phyloP scores from a whole-genome alignment of 2,329 filamentous ascomycete species.

The Pyrenophora teres region DNA sequence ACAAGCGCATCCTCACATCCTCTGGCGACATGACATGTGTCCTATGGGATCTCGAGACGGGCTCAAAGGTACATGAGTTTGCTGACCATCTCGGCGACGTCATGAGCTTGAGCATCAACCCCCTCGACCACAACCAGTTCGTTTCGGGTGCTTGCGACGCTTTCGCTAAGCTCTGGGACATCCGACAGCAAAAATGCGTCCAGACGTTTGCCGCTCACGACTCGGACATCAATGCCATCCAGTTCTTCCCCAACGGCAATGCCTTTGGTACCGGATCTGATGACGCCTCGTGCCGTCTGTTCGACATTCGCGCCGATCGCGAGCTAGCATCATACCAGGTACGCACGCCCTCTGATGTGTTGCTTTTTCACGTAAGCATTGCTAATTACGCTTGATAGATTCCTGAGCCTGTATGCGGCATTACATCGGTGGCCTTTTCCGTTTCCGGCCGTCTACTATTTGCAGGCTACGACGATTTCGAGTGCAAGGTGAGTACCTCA shows the following conservation, averaged over 20 bases:
- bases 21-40: slow-evolving; percentile 99
- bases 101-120: slow-evolving; percentile 99
- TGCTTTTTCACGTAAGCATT: slow-evolving; percentile 10
- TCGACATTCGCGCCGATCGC: slow-evolving; percentile 95
- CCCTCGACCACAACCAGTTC: slow-evolving; percentile 98
- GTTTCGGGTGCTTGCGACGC: slow-evolving; percentile 99
- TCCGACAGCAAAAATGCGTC: slow-evolving; percentile 94
- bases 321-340: slow-evolving; percentile 68
- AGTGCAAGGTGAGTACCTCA: slow-evolving; percentile 83
- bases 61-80: slow-evolving; percentile 95
- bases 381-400: slow-evolving; percentile 65
- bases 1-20: slow-evolving; percentile 94
- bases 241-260: slow-evolving; percentile 99
- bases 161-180: slow-evolving; percentile 98
- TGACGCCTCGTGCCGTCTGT: slow-evolving; percentile 94
- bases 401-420: slow-evolving; percentile 95
- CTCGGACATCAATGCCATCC: slow-evolving; percentile 98
- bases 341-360: neutral
- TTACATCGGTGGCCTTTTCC: slow-evolving; percentile 97
- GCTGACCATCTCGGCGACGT: slow-evolving; percentile 98
- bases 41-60: slow-evolving; percentile 99
- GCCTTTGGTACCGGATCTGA: slow-evolving; percentile 98
- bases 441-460: slow-evolving; percentile 94
- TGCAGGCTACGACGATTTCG: slow-evolving; percentile 97
- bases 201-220: slow-evolving; percentile 99